Conservation (phyloP, 1,139 yeast species). For the Geotrichum klebahnii region DNA sequence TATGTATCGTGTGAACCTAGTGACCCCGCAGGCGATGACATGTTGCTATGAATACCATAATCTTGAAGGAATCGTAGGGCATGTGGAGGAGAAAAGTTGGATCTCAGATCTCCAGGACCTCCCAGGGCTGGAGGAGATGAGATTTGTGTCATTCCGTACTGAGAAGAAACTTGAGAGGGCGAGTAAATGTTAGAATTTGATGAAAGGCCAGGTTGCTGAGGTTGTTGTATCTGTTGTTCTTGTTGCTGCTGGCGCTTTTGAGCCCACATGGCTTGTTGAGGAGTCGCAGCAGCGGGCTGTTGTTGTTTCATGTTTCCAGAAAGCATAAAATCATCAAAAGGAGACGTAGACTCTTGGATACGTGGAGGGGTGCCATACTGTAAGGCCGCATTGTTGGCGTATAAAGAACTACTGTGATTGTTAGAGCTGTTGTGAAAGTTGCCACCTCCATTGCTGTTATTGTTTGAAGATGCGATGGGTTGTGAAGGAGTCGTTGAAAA, state of each 20-base stretch:
- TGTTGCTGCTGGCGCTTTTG: slow-evolving; percentile 17
- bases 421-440: background rate
- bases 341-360: slow-evolving; percentile 33
- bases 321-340: slow-evolving; percentile 34
- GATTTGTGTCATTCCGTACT: slow-evolving; percentile 20
- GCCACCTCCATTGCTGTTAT: slow-evolving; percentile 12
- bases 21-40: slow-evolving; percentile 33
- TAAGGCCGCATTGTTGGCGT: background rate
- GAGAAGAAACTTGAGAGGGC: slow-evolving; percentile 10
- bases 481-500: slow-evolving; percentile 12
- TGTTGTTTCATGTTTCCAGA: slow-evolving; percentile 10
- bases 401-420: background rate
- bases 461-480: background rate
- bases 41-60: slow-evolving; percentile 18
- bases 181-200: slow-evolving; percentile 1
- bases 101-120: slow-evolving; percentile 17
- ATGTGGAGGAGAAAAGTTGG: slow-evolving; percentile 21
- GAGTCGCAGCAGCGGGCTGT: background rate
- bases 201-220: background rate
- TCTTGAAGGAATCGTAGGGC: slow-evolving; percentile 20
- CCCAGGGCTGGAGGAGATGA: slow-evolving; percentile 9
- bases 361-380: slow-evolving; percentile 32
- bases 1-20: slow-evolving; percentile 18
- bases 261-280: slow-evolving; percentile 22
- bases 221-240: slow-evolving; percentile 16